These are phyloP conservation scores for Gracilaria vermiculophylla DNA, from an alignment of 23 red algal genomes.

Conservation along the genomic window DNA sequence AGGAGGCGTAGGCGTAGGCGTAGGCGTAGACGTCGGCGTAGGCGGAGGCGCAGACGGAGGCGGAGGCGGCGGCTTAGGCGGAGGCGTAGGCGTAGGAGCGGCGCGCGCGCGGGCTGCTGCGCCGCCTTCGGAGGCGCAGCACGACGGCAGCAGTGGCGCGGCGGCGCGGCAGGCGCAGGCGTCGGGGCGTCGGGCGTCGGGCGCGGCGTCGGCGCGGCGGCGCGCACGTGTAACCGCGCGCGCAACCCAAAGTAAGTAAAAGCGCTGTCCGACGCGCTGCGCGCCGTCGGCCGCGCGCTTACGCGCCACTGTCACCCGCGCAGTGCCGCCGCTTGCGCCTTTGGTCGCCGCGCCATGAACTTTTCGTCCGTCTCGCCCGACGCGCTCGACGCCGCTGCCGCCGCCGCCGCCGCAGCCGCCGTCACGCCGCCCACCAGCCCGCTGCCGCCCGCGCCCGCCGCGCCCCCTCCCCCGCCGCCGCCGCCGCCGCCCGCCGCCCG, in stretches of 20 bases:
- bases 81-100: not conserved
- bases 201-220: no score
- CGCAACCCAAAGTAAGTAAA: no score
- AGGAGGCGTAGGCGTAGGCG: not conserved
- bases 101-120: not conserved
- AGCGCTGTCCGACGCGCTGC: no score
- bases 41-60: no score
- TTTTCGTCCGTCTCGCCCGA: constrained; percentile 4
- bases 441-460: not conserved
- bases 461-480: not conserved
- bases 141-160: no score
- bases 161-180: no score
- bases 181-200: no score
- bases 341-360: constrained; percentile 15
- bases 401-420: not conserved
- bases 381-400: not conserved
- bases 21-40: no score
- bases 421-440: not conserved
- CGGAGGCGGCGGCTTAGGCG: no score
- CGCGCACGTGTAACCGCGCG: no score
- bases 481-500: not conserved
- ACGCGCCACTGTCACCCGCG: not conserved
- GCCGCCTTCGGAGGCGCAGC: no score
- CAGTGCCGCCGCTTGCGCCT: no score
- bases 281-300: not conserved